Evolutionary conservation across 2,329 filamentous ascomycete genomes (phyloP).

Genomic region (Trichoderma sp.): DNA sequence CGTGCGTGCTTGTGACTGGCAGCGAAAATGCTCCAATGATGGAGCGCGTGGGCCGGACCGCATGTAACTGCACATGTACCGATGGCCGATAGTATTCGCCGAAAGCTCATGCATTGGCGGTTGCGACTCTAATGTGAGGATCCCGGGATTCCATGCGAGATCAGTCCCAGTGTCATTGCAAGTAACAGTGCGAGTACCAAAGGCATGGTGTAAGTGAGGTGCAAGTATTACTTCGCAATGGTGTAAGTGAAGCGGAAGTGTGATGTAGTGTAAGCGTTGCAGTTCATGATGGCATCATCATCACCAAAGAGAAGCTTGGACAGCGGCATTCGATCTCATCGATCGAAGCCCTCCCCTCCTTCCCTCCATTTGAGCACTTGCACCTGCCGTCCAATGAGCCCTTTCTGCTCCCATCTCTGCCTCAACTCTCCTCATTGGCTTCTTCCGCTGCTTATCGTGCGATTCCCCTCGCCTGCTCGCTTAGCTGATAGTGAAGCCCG

Average conservation of each 20-base stretch:
- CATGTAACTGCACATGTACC: not conserved
- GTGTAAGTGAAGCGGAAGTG: not conserved
- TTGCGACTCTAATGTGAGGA: conserved; percentile 19
- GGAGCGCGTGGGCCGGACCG: too few relatives aligned
- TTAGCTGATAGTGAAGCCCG: conserved; percentile 18
- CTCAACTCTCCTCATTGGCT: too few relatives aligned
- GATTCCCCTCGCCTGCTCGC: conserved; percentile 18
- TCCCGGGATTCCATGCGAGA: not conserved
- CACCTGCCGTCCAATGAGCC: not conserved
- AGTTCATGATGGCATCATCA: too few relatives aligned
- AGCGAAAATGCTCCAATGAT: conserved; percentile 12
- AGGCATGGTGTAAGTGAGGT: not conserved
- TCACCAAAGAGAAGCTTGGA: not conserved
- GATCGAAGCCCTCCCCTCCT: not conserved
- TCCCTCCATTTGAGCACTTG: not conserved
- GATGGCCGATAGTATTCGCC: conserved; percentile 6
- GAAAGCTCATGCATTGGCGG: conserved; percentile 18
- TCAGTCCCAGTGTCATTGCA: not conserved
- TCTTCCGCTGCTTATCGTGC: conserved; percentile 2
- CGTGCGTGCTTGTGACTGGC: conserved; percentile 20
- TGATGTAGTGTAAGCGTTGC: not conserved
- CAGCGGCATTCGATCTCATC: not conserved
- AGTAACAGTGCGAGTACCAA: not conserved
- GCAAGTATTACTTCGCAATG: too few relatives aligned
- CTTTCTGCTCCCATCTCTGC: not conserved